Evolutionary conservation across 352 stramenopile species (phyloP).

Genomic region (Phytophthora lateralis): DNA sequence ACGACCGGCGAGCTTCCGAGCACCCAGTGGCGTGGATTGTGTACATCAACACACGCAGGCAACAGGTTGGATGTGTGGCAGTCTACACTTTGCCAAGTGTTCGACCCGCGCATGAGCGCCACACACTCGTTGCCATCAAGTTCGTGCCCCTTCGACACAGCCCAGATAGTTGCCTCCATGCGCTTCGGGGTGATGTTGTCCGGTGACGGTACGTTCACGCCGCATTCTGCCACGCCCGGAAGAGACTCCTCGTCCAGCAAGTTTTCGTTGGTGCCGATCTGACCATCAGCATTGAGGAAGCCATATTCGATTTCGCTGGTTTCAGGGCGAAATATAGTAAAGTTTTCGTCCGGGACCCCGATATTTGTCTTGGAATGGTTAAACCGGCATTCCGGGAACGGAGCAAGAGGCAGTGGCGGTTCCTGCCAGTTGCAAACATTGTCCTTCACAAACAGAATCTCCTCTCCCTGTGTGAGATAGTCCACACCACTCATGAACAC

Average conservation of each 20-base stretch:
- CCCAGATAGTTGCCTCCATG: constrained; percentile 80
- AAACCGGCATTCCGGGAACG: constrained; percentile 64
- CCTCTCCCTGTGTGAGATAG: constrained; percentile 63
- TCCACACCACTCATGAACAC: constrained; percentile 82
- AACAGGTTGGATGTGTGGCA: constrained; percentile 51
- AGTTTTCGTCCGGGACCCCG: constrained; percentile 46
- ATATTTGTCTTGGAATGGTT: constrained; percentile 49
- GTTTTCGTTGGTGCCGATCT: constrained; percentile 70
- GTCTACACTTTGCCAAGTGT: constrained; percentile 63
- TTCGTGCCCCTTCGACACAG: constrained; percentile 35
- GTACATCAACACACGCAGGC: constrained; percentile 41
- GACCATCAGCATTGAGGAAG: constrained; percentile 79
- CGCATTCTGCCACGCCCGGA: constrained; percentile 66
- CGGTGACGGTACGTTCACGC: constrained; percentile 79
- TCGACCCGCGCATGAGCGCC: constrained; percentile 42
- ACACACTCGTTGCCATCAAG: constrained; percentile 56
- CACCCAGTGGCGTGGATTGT: constrained; percentile 44
- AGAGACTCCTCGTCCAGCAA: constrained; percentile 72
- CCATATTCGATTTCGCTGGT: constrained; percentile 88
- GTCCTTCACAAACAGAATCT: constrained; percentile 81
- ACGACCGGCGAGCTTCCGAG: constrained; percentile 33
- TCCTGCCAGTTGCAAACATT: constrained; percentile 83
- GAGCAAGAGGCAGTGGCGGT: constrained; percentile 57
- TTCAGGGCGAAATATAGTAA: constrained; percentile 80
- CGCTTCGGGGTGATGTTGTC: constrained; percentile 86